Base-by-base conservation (phyloP, 2,329 filamentous ascomycete species). In the Hymenoscyphus infarciens region DNA sequence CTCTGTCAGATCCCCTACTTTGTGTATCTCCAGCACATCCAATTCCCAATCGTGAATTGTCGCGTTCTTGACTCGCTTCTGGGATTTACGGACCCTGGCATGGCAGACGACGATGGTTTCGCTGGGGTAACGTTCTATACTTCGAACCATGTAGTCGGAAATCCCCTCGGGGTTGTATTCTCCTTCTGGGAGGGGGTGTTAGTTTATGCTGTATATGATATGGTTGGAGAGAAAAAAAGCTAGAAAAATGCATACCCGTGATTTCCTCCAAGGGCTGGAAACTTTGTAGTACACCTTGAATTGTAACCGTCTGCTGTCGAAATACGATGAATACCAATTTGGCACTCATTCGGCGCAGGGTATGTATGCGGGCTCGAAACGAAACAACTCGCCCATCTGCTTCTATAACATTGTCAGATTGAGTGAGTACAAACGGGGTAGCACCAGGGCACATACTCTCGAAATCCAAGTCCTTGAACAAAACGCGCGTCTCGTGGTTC, bases 271-370 rank as follows among this genome's bases (percentile, higher is more conserved):
- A 60, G 1, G 65, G 63, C 25, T 66, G 69, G 59, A 70, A 72
- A 31, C 65, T 70, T 49, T 70, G 66, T 49, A 97, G 79, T 2
- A 97, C 90, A 65, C 91, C 92, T 75, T 97, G 93, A 59, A 97
- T 85, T 27, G 92, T 95, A 67, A 84, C 82, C 13, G 90, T 87
- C 77, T 93, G 89, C 76, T 97, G 91, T 61, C 93, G 88, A 73
- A 97, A 89, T 63, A 96, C 84, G 53, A 97, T 79, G 75, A 97
- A 97, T 70, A 92, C 90, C 38, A 97, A 81, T 68, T 90, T 88
- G 69, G 90, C 83, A 73, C 91, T 94, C 78, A 97, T 83, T 69
- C 89, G 88, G 56, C 93, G 87, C 63, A 95, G 82, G 62, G 92
- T 91, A 75, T 94, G 89, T 22, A 95, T 80, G 38, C 91, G 83